These are phyloP conservation scores for Solanum piurae DNA, from an alignment of 257 asterid species.

Conservation along the genomic window DNA sequence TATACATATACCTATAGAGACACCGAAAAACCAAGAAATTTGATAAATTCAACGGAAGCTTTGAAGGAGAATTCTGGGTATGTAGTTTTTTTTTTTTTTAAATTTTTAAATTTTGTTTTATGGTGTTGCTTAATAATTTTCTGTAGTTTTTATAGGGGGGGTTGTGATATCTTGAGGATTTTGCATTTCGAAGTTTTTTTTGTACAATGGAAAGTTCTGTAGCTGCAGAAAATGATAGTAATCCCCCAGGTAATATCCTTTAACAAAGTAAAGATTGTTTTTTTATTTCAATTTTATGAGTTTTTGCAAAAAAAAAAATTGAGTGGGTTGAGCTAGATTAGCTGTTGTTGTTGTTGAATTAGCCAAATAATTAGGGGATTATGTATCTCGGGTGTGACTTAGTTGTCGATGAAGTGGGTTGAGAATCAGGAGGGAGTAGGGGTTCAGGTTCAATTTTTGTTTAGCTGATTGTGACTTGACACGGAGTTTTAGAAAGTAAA, in stretches of 20 bases:
- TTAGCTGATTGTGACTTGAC: not conserved
- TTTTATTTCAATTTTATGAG: not conserved
- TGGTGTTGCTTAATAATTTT: not conserved
- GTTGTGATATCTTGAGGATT: not conserved
- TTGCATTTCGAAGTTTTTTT: not conserved
- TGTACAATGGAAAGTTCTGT: not conserved
- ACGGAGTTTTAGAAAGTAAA: not conserved
- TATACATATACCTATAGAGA: not conserved
- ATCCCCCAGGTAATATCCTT: not conserved
- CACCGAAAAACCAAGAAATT: not conserved
- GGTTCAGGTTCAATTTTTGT: not conserved
- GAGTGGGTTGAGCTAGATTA: not conserved
- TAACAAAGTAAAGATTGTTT: not conserved
- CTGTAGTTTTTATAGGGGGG: not conserved
- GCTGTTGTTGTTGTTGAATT: not conserved
- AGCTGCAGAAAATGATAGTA: not conserved
- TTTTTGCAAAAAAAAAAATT: not conserved
- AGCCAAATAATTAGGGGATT: not conserved
- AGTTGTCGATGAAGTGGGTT: not conserved
- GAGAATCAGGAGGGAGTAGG: too few relatives aligned
- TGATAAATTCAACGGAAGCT: not conserved
- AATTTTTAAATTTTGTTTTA: not conserved
- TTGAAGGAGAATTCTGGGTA: not conserved
- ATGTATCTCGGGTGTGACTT: not conserved
- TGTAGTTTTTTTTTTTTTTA: not conserved